A percentile compares a stretch with the other conserved stretches of the same genome.
Conservation (phyloP, 768 basidiomycete genomes). For the Hericium erinaceus region DNA sequence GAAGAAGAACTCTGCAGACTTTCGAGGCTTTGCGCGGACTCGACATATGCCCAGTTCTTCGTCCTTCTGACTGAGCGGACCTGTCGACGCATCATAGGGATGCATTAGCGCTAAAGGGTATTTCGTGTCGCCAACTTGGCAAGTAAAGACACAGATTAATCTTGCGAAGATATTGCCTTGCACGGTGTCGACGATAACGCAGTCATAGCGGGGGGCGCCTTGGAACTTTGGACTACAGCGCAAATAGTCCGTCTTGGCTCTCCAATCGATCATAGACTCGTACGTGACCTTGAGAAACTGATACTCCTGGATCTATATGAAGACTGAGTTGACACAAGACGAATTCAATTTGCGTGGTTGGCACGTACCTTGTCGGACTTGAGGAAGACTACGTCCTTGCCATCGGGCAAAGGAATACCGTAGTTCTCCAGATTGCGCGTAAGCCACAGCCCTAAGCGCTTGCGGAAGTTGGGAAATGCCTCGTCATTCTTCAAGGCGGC, state of each 20-base stretch:
- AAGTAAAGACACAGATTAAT: conserved; percentile 19
- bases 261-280: conserved; percentile 15
- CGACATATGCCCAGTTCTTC: conserved; percentile 19
- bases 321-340: background rate
- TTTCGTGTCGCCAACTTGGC: conserved; percentile 5
- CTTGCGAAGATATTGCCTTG: conserved; percentile 14
- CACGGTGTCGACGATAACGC: conserved; percentile 17
- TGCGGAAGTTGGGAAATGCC: background rate
- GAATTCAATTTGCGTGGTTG: background rate
- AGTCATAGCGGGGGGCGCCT: conserved; percentile 13
- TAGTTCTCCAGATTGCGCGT: background rate
- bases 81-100: conserved; percentile 9
- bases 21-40: conserved; percentile 6
- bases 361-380: background rate
- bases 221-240: conserved; percentile 14
- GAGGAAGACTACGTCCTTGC: background rate
- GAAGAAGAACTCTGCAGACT: conserved; percentile 17
- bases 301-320: conserved; percentile 12
- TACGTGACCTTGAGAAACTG: background rate
- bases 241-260: conserved; percentile 6
- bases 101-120: conserved; percentile 18
- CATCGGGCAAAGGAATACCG: background rate
- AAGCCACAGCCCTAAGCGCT: background rate
- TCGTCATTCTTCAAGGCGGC: background rate
- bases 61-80: background rate